Evolutionary conservation across 2,329 filamentous ascomycete genomes (phyloP), one percentile per base, ranked within the genome.

Genomic region (Clathrospora elynae): DNA sequence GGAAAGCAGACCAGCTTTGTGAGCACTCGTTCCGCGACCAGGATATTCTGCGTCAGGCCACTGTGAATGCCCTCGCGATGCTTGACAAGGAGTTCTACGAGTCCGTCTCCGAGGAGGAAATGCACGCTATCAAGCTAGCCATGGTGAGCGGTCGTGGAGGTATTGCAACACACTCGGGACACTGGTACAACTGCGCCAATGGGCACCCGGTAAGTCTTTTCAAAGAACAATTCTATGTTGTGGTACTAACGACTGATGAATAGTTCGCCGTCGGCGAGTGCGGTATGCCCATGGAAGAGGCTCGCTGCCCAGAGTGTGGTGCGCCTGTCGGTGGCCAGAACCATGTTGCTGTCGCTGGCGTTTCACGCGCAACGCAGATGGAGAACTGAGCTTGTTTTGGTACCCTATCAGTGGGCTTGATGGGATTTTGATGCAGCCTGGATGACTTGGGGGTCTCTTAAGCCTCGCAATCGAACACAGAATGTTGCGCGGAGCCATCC

Each of bases 241-340:
- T 9, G 6, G 10, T 8, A 13, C 9, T 7, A 29, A 5, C 43
- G 57, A 33, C 57, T 29, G 8, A 4, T 24, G 10, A 2, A 19
- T 16, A 63, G 51, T 78, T 87, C 51, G 81, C 82, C 0, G 75
- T 87, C 20, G 83, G 83, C 1, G 81, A 87, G 46, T 86, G 84
- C 55, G 84, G 84, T 1, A 80, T 82, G 75, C 80, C 84, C 0
- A 85, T 86, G 81, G 48, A 88, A 61, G 40, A 57, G 12, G 77
- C 83, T 1, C 64, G 64, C 2, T 89, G 86, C 52, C 83, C 85
- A 0, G 78, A 87, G 49, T 89, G 85, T 51, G 77, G 74, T 2
- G 73, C 74, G 1, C 48, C 64, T 0, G 75, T 88, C 19, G 84
- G 84, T 2, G 84, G 85, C 0, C 59, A 54, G 31, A 7, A 75